A percentile compares a stretch with the other conserved stretches of the same genome.
Conservation (phyloP, 257 asterid species). For the Solanum lycopersicoides region DNA sequence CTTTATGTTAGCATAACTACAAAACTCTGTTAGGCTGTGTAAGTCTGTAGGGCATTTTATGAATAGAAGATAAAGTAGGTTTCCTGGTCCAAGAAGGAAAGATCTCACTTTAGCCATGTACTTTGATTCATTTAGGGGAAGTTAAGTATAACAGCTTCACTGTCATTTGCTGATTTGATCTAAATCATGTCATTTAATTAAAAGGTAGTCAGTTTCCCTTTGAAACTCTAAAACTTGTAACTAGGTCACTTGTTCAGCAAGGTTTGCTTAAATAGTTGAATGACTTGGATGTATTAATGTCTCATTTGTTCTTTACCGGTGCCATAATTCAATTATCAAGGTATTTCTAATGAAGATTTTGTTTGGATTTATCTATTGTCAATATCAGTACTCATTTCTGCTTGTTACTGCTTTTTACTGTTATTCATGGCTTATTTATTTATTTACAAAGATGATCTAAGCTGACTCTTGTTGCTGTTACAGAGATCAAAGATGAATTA, state of each 20-base stretch:
- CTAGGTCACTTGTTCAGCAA: background rate
- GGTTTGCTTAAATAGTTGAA: background rate
- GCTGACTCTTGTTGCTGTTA: slow-evolving; percentile 5
- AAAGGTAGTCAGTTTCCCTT: background rate
- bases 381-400: background rate
- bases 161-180: background rate
- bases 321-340: background rate
- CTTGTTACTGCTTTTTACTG: background rate
- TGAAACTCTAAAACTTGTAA: background rate
- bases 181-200: background rate
- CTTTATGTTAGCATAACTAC: background rate
- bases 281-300: background rate
- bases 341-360: background rate
- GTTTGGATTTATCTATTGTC: background rate
- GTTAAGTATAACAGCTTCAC: background rate
- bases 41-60: background rate
- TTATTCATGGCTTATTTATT: background rate
- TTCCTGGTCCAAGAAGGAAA: background rate
- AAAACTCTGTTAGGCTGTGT: background rate
- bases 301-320: background rate
- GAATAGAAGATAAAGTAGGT: background rate
- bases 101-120: background rate
- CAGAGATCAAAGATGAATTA: slow-evolving; percentile 93
- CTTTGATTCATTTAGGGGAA: background rate
- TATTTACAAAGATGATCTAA: background rate